A percentile compares a stretch with the other conserved stretches of the same genome.
Conservation (phyloP, 345 rosid genomes). For the Citrus glauca region DNA sequence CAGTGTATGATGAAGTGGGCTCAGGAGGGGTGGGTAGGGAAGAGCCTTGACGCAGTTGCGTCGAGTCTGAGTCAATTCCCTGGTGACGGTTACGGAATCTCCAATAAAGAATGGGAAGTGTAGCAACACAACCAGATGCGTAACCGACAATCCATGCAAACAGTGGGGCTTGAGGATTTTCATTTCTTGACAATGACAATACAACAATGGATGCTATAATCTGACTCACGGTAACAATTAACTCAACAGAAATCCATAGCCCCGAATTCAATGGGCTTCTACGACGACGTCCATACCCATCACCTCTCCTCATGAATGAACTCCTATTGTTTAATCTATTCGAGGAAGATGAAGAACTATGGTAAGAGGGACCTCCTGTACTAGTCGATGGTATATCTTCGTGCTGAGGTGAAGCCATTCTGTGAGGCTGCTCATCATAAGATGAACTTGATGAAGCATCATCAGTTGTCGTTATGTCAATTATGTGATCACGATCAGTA, state of each 20-base stretch:
- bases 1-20: conserved; percentile 48
- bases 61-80: conserved; percentile 36
- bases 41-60: conserved; percentile 36
- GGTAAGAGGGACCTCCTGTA: conserved; percentile 17
- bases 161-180: conserved; percentile 75
- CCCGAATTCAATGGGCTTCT: conserved; percentile 83
- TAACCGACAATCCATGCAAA: conserved; percentile 83
- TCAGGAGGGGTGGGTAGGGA: conserved; percentile 39
- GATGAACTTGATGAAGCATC: conserved; percentile 51
- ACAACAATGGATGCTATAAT: conserved; percentile 77
- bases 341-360: conserved; percentile 30
- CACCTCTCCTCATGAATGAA: conserved; percentile 49
- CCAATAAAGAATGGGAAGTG: conserved; percentile 81
- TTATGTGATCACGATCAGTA: conserved; percentile 44
- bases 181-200: conserved; percentile 56
- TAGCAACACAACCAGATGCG: conserved; percentile 76
- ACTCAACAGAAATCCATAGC: conserved; percentile 79
- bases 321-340: conserved; percentile 35
- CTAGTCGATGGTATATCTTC: conserved; percentile 35
- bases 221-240: conserved; percentile 63
- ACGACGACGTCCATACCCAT: conserved; percentile 41
- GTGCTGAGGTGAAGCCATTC: conserved; percentile 20
- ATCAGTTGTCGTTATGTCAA: conserved; percentile 46
- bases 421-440: conserved; percentile 30
- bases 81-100: conserved; percentile 53